A percentile compares a stretch with the other conserved stretches of the same genome.
Conservation (phyloP, 164 flowering plant genomes). For the Magnolia sinica region DNA sequence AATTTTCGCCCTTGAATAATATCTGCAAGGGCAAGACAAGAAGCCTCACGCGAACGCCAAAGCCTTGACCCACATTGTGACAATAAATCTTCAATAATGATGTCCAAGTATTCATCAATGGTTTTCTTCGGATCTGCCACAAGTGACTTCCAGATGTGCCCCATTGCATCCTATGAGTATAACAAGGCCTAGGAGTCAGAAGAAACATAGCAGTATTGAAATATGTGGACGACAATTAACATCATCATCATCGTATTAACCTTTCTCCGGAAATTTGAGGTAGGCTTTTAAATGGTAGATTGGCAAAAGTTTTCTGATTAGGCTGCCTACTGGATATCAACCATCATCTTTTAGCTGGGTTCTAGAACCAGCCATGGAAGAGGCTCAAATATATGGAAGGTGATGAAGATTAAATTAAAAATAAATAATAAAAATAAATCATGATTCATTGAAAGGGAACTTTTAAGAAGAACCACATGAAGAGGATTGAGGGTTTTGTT, state of each 20-base stretch:
- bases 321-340: too few relatives aligned
- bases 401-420: too few relatives aligned
- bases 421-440: too few relatives aligned
- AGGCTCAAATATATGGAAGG: too few relatives aligned
- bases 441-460: too few relatives aligned
- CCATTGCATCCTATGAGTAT: slow-evolving; percentile 84
- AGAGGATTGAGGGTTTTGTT: too few relatives aligned
- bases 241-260: neutral
- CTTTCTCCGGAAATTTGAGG: neutral
- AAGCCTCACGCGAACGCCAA: slow-evolving; percentile 97
- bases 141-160: slow-evolving; percentile 96
- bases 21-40: slow-evolving; percentile 96
- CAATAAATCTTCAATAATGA: slow-evolving; percentile 75
- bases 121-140: slow-evolving; percentile 83
- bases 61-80: slow-evolving; percentile 88
- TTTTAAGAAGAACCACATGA: too few relatives aligned
- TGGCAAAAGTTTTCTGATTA: neutral
- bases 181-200: slow-evolving; percentile 14
- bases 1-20: slow-evolving; percentile 91
- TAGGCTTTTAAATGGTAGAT: neutral
- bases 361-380: too few relatives aligned
- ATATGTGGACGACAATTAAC: neutral
- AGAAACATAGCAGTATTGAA: slow-evolving; percentile 7
- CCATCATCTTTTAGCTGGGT: too few relatives aligned
- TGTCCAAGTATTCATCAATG: slow-evolving; percentile 80